Conservation (phyloP, 192 early-diverging fungal species). For the Piromyces finnis region DNA sequence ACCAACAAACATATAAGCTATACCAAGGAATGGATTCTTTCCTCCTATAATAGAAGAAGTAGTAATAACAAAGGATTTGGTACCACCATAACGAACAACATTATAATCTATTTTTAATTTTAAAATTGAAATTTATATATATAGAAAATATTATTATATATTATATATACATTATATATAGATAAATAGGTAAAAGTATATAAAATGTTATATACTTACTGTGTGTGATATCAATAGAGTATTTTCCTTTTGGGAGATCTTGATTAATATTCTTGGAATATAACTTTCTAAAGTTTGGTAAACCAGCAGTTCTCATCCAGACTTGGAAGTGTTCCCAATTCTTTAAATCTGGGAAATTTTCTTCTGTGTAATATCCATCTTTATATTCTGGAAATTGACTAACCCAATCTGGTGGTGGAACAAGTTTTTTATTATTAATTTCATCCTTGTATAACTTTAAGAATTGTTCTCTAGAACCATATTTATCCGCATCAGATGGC, state of each 20-base stretch:
- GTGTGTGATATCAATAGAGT: slow-evolving; percentile 51
- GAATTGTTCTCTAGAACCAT: slow-evolving; percentile 13
- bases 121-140: too few species aligned
- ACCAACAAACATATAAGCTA: slow-evolving; percentile 90
- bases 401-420: slow-evolving; percentile 80
- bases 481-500: slow-evolving; percentile 61
- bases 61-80: slow-evolving; percentile 86
- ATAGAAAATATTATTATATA: too few species aligned
- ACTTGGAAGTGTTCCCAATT: slow-evolving; percentile 78
- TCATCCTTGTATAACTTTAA: slow-evolving; percentile 9
- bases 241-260: slow-evolving; percentile 45
- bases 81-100: slow-evolving; percentile 72
- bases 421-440: slow-evolving; percentile 34
- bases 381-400: slow-evolving; percentile 28
- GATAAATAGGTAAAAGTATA: slow-evolving; percentile 2
- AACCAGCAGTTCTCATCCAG: slow-evolving; percentile 94
- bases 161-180: too few species aligned
- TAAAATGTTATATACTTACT: slow-evolving; percentile 26
- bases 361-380: slow-evolving; percentile 26
- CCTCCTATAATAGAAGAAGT: slow-evolving; percentile 89
- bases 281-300: slow-evolving; percentile 92
- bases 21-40: slow-evolving; percentile 90
- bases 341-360: slow-evolving; percentile 37
- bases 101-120: slow-evolving; percentile 51
- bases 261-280: slow-evolving; percentile 56